Evolutionary conservation across 495 filamentous ascomycete genomes (phyloP), one percentile per base, ranked within the genome.

Genomic region (Penicillium antarcticum): DNA sequence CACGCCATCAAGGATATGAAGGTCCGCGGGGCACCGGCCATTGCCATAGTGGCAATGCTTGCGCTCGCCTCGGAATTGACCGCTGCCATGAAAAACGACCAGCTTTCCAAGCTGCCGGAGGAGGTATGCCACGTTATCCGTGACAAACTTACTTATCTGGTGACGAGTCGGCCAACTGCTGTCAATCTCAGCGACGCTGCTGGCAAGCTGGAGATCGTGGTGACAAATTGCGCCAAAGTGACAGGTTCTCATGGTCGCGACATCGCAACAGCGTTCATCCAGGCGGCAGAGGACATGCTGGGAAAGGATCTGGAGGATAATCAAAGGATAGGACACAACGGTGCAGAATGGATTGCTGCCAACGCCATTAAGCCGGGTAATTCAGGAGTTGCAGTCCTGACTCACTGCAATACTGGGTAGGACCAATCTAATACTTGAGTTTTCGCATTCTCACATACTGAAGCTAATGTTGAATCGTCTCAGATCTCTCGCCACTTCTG

Each of bases 351-450:
- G 89, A 84, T 98, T 31, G 64, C 78, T 43, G 65, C 71, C 16
- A 72, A 84, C 55, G 68, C 71, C 35, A 60, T 55, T 45, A 45
- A 58, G 61, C 38, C 63, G 42, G 68, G 39, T 34, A 56, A 42
- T 47, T 29, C 74, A 66, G 40, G 76, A 74, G 62, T 76, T 84
- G 86, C 85, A 9, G 85, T 97, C 26, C 66, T 98, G 55, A 98
- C 94, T 18, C 94, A 98, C 70, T 98, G 94, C 72, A 98, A 98
- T 67, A 97, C 94, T 3, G 95, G 94, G 81, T 90, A 76, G 45
- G 80, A 62, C 12, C 40, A 23, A 41, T 19, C 48, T 24, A 18
- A n/a, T 10, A n/a, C 33, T 39, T 39, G 11, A 57, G n/a, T 42
- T 37, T 19, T 45, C 13, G 17, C n/a, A n/a, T n/a, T n/a, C n/a